phyloP scores from a whole-genome alignment of 768 basidiomycete species.

The Leccinum boreale region DNA sequence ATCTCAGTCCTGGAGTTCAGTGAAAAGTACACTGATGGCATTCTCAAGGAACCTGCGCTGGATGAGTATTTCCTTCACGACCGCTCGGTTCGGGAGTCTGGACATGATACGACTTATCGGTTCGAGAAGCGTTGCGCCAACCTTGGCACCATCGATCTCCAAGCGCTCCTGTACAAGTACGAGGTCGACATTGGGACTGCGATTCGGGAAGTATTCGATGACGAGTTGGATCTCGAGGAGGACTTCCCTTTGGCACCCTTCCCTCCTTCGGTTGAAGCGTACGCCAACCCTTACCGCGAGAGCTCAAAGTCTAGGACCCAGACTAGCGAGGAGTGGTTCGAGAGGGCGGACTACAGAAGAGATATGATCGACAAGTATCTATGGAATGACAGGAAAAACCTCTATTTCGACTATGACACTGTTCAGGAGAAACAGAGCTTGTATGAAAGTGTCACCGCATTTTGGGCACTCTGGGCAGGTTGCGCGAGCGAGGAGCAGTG shows the following conservation, averaged over 20 bases:
- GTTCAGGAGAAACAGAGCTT: conserved; percentile 85
- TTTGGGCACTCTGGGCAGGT: conserved; percentile 97
- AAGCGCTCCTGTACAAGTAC: conserved; percentile 96
- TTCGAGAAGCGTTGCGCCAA: conserved; percentile 98
- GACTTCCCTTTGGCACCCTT: conserved; percentile 90
- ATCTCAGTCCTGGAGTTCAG: conserved; percentile 94
- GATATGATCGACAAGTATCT: conserved; percentile 87
- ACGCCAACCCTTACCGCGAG: conserved; percentile 59
- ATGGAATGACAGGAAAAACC: conserved; percentile 93
- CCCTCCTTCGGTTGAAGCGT: conserved; percentile 75
- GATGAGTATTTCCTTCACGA: conserved; percentile 99
- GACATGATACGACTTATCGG: conserved; percentile 94
- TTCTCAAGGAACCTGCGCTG: conserved; percentile 78
- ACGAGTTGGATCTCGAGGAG: conserved; percentile 87
- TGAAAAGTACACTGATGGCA: conserved; percentile 88
- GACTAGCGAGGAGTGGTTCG: conserved; percentile 89
- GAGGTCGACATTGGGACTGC: conserved; percentile 98
- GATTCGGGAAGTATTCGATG: conserved; percentile 92
- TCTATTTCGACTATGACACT: conserved; percentile 98
- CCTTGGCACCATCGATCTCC: conserved; percentile 93
- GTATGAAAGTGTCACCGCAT: conserved; percentile 95
- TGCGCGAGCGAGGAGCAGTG: conserved; percentile 96
- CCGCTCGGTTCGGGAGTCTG: conserved; percentile 92
- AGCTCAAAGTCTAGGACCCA: conserved; percentile 59
- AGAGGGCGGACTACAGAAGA: conserved; percentile 79